Evolutionary conservation across 257 asterid genomes (phyloP).

Genomic region (Scutellaria baicalensis): DNA sequence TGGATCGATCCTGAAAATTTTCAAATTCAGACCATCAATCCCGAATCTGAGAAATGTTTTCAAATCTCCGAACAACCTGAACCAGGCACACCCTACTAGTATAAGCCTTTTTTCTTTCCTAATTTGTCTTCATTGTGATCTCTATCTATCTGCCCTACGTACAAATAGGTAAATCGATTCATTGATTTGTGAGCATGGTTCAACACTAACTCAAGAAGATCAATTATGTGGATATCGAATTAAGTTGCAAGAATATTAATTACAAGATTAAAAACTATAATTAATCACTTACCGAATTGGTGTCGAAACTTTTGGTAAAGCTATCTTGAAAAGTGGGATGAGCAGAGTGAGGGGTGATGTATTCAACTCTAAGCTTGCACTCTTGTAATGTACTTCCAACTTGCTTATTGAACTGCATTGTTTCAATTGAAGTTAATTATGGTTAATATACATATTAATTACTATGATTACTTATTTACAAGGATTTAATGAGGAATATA

Average conservation of each 20-base stretch:
- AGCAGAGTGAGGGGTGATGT: slow-evolving; percentile 33
- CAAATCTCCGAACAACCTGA: no score
- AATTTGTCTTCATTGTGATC: no score
- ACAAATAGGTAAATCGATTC: background rate
- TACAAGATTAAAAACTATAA: background rate
- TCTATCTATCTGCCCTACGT: no score
- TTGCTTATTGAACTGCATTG: slow-evolving; percentile 61
- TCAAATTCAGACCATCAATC: no score
- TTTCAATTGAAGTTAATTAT: background rate
- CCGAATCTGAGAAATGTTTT: no score
- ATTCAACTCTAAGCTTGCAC: slow-evolving; percentile 69
- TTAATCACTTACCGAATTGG: slow-evolving; percentile 29
- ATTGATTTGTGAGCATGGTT: no score
- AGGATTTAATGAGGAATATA: background rate
- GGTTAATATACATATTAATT: background rate
- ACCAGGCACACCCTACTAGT: no score
- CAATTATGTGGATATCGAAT: no score
- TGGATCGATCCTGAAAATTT: no score
- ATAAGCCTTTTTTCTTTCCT: no score
- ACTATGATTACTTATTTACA: background rate
- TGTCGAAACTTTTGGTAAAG: slow-evolving; percentile 16
- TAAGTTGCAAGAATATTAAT: no score
- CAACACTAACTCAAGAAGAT: no score
- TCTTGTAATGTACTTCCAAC: slow-evolving; percentile 49
- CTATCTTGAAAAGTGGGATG: slow-evolving; percentile 27